A percentile compares a stretch with the other conserved stretches of the same genome.
Conservation (phyloP, 192 early-diverging fungal genomes). For the Coemansia interrupta region DNA sequence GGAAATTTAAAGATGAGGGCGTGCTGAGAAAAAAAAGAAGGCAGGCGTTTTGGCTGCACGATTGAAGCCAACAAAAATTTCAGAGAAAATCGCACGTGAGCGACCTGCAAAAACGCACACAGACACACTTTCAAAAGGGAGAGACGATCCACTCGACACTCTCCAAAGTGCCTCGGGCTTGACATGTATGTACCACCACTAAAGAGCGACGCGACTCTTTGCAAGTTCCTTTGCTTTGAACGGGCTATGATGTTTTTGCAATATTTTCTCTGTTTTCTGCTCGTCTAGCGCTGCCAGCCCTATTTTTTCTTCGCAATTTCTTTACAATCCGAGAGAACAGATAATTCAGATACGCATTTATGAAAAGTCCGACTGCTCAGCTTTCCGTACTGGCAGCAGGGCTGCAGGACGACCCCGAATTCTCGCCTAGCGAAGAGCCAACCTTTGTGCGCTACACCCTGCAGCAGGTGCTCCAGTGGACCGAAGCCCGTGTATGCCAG, state of each 20-base stretch:
- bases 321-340: neutral
- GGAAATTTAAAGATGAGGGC: neutral
- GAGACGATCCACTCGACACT: no score
- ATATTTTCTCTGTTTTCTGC: no score
- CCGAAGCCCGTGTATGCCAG: conserved; percentile 48
- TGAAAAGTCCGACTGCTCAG: conserved; percentile 34
- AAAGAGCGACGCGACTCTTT: neutral
- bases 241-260: no score
- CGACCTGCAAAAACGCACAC: no score
- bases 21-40: neutral
- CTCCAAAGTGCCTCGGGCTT: no score
- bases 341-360: neutral
- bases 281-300: no score
- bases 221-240: neutral
- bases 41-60: no score
- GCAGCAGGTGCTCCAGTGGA: conserved; percentile 56
- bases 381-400: conserved; percentile 10
- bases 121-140: no score
- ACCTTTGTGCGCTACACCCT: conserved; percentile 29
- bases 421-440: neutral
- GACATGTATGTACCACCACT: neutral
- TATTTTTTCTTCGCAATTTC: neutral
- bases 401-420: conserved; percentile 14
- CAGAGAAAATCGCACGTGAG: no score
- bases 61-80: no score